Evolutionary conservation across 352 stramenopile genomes (phyloP).

Genomic region (Halophytophthora polymorphica): DNA sequence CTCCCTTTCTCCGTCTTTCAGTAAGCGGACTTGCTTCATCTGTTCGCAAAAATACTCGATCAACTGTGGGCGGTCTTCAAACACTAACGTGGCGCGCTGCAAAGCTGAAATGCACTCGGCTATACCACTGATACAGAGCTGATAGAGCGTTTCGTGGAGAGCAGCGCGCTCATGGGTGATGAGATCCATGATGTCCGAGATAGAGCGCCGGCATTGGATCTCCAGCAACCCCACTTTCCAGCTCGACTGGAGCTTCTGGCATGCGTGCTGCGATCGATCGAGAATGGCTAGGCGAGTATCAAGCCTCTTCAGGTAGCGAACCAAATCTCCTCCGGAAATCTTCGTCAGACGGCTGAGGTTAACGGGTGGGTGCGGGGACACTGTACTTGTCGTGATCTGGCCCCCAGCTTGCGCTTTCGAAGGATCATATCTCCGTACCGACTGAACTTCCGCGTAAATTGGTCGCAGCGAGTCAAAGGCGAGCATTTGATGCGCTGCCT

Average conservation of each 20-base stretch:
- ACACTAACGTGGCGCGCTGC: slow-evolving; percentile 40
- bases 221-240: slow-evolving; percentile 77
- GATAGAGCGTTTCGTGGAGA: slow-evolving; percentile 36
- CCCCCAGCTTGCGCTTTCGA: neutral
- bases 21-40: slow-evolving; percentile 46
- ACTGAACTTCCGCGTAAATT: slow-evolving; percentile 49
- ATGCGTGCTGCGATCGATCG: slow-evolving; percentile 53
- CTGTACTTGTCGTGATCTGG: neutral
- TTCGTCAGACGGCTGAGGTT: slow-evolving; percentile 30
- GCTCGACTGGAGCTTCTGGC: slow-evolving; percentile 61
- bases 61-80: slow-evolving; percentile 68
- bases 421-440: slow-evolving; percentile 14
- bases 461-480: slow-evolving; percentile 51
- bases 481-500: slow-evolving; percentile 49
- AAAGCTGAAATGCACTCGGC: slow-evolving; percentile 36
- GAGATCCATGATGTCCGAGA: slow-evolving; percentile 59
- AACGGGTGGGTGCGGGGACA: neutral
- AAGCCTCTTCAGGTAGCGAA: slow-evolving; percentile 41
- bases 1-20: slow-evolving; percentile 55
- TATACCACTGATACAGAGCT: slow-evolving; percentile 33
- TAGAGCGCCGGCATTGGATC: slow-evolving; percentile 59
- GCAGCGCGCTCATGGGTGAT: slow-evolving; percentile 46
- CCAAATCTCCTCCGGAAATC: slow-evolving; percentile 35
- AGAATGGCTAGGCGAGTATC: slow-evolving; percentile 32
- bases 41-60: slow-evolving; percentile 75